These are phyloP conservation scores for Bipolaris oryzae DNA, from an alignment of 2,329 filamentous ascomycete species.

Conservation along the genomic window DNA sequence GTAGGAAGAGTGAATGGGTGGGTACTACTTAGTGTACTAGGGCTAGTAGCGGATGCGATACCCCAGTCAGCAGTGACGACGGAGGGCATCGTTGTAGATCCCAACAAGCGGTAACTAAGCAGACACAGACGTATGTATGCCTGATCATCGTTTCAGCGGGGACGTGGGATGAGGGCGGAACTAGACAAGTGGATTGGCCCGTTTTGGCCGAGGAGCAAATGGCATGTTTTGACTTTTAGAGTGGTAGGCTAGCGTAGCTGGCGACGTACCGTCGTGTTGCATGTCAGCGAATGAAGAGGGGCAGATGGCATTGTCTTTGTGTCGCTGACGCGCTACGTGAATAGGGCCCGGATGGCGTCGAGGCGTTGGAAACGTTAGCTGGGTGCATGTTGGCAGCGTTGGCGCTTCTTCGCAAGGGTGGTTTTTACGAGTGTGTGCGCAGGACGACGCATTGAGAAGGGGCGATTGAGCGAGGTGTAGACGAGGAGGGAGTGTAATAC, in stretches of 20 bases:
- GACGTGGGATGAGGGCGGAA: constrained; percentile 10
- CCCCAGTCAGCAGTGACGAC: constrained; percentile 21
- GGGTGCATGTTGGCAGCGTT: background rate
- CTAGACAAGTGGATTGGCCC: background rate
- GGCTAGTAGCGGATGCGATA: constrained; percentile 16
- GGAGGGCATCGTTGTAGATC: constrained; percentile 26
- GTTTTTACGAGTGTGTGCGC: background rate
- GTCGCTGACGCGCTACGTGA: constrained; percentile 6
- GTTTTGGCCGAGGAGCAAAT: constrained; percentile 3
- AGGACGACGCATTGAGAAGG: background rate
- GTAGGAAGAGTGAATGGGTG: constrained; percentile 2
- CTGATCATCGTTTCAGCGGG: constrained; percentile 3
- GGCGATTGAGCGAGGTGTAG: background rate
- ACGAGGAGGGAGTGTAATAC: background rate
- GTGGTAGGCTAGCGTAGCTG: constrained; percentile 4
- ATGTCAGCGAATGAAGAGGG: constrained; percentile 11
- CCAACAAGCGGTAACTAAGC: constrained; percentile 16
- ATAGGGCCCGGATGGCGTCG: constrained; percentile 1
- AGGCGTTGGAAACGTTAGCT: constrained; percentile 11
- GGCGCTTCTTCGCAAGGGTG: background rate
- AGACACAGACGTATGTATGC: constrained; percentile 2
- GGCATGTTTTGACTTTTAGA: background rate
- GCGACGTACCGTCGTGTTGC: constrained; percentile 1
- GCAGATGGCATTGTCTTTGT: background rate
- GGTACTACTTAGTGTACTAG: constrained; percentile 5